Evolutionary conservation across 495 filamentous ascomycete genomes (phyloP).

Genomic region (Copromyces sp.): DNA sequence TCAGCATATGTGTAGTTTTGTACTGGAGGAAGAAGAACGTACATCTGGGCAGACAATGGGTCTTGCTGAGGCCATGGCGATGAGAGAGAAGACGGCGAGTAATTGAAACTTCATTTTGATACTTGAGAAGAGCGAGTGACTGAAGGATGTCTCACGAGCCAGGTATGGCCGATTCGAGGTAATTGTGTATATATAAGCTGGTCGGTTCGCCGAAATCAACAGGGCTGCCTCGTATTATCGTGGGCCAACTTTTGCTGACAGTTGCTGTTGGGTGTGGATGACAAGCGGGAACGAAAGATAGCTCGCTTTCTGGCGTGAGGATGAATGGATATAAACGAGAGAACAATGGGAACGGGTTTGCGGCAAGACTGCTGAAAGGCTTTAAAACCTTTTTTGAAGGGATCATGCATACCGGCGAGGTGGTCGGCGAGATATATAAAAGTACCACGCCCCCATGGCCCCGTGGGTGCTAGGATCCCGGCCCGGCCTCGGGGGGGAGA

Average conservation of each 20-base stretch:
- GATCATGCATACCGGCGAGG: neutral
- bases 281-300: neutral
- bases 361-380: neutral
- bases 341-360: neutral
- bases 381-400: neutral
- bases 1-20: slow-evolving; percentile 2
- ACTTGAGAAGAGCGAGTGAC: neutral
- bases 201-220: neutral
- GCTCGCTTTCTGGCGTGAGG: neutral
- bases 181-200: neutral
- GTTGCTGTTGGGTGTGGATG: neutral
- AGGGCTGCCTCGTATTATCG: neutral
- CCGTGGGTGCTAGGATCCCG: neutral
- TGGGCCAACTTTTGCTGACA: neutral
- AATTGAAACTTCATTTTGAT: slow-evolving; percentile 17
- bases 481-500: neutral
- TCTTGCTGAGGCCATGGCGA: slow-evolving; percentile 12
- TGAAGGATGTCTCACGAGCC: neutral
- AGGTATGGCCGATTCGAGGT: neutral
- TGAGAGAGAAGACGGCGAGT: slow-evolving; percentile 12
- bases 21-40: slow-evolving; percentile 5
- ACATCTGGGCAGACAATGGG: slow-evolving; percentile 30
- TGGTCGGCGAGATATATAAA: neutral
- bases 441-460: neutral
- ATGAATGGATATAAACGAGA: neutral